A percentile compares a stretch with the other conserved stretches of the same genome.
phyloP scores from a whole-genome alignment of 345 rosid species.

The Cochlearia excelsa region DNA sequence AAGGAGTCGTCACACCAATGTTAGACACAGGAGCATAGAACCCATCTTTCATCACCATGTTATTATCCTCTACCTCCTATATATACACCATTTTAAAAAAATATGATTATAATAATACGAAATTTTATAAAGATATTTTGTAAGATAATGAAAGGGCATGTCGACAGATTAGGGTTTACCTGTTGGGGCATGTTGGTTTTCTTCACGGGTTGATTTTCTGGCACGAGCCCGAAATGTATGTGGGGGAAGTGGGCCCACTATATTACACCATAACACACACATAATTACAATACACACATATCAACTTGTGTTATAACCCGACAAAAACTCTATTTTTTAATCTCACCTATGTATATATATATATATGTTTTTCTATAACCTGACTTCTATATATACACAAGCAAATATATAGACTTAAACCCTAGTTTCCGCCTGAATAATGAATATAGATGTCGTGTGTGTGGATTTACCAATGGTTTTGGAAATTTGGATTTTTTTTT shows the following conservation, averaged over 20 bases:
- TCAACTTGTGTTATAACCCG: slow-evolving; percentile 40
- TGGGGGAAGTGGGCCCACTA: slow-evolving; percentile 99
- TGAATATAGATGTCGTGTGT: background rate
- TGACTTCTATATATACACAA: background rate
- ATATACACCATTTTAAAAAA: slow-evolving; percentile 21
- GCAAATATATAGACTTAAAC: slow-evolving; percentile 7
- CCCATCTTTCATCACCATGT: slow-evolving; percentile 70
- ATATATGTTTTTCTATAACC: slow-evolving; percentile 3
- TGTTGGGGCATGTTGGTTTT: slow-evolving; percentile 71
- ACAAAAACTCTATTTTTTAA: slow-evolving; percentile 30
- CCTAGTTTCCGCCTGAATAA: slow-evolving; percentile 21
- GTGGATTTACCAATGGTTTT: background rate
- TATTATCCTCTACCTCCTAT: slow-evolving; percentile 74
- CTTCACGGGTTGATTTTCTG: slow-evolving; percentile 97
- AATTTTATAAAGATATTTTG: no score
- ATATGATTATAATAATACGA: background rate
- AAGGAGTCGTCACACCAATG: slow-evolving; percentile 67
- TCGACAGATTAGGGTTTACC: slow-evolving; percentile 50
- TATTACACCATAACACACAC: slow-evolving; percentile 23
- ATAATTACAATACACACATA: slow-evolving; percentile 32
- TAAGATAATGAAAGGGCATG: background rate
- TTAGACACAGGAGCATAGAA: slow-evolving; percentile 66
- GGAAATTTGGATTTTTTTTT: background rate
- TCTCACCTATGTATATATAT: slow-evolving; percentile 13
- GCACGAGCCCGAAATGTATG: slow-evolving; percentile 95